These are phyloP conservation scores for Colletotrichum tropicale DNA, from an alignment of 2,329 filamentous ascomycete genomes.

Conservation along the genomic window DNA sequence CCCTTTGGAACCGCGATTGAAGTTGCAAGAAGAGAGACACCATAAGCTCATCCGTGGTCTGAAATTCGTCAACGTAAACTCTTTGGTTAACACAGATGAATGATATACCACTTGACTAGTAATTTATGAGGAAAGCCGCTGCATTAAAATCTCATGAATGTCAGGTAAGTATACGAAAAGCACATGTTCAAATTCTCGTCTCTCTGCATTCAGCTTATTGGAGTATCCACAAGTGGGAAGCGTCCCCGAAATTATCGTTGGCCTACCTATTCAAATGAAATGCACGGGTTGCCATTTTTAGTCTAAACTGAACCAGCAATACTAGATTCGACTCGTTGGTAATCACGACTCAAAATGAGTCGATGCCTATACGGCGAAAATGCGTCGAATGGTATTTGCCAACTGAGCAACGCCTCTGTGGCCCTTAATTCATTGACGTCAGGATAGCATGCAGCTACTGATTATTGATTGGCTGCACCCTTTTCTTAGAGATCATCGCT, in stretches of 20 bases:
- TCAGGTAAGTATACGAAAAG: too few relatives aligned
- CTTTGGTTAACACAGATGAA: neutral
- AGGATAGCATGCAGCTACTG: neutral
- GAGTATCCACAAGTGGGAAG: too few relatives aligned
- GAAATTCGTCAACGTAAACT: too few relatives aligned
- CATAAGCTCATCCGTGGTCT: too few relatives aligned
- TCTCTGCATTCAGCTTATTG: too few relatives aligned
- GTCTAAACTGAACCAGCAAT: neutral
- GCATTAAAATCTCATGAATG: too few relatives aligned
- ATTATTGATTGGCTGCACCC: neutral
- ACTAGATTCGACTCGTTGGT: neutral
- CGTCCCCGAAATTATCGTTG: too few relatives aligned
- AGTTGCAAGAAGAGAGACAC: too few relatives aligned
- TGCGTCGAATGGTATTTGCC: neutral
- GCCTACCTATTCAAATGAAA: neutral
- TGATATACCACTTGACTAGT: neutral
- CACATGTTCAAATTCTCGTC: too few relatives aligned
- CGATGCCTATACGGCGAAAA: accelerated
- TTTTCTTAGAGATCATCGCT: neutral
- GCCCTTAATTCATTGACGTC: neutral
- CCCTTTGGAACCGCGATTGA: too few relatives aligned
- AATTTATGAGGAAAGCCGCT: too few relatives aligned
- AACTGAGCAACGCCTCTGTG: neutral
- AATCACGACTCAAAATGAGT: neutral
- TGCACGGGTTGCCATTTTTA: accelerated